phyloP scores from a whole-genome alignment of 768 basidiomycete genomes.

The Cystofilobasidium bisporidii region DNA sequence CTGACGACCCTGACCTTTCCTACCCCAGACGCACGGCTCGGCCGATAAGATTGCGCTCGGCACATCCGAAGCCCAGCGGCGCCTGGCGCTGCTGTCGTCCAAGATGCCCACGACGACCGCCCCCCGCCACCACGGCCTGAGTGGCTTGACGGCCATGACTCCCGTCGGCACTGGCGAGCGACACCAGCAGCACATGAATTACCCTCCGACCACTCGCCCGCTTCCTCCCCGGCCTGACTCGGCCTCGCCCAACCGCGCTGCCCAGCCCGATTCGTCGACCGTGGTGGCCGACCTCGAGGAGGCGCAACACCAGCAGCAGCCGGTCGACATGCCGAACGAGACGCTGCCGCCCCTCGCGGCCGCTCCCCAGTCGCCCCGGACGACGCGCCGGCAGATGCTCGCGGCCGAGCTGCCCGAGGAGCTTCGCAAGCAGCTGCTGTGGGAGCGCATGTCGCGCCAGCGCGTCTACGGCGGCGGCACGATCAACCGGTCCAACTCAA shows the following conservation, averaged over 20 bases:
- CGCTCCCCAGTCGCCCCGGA: slow-evolving; percentile 69
- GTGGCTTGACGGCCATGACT: slow-evolving; percentile 16
- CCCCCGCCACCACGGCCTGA: slow-evolving; percentile 8
- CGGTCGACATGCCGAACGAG: slow-evolving; percentile 34
- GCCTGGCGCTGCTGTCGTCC: slow-evolving; percentile 10
- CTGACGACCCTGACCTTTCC: neutral
- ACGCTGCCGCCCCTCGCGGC: slow-evolving; percentile 33
- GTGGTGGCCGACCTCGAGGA: neutral
- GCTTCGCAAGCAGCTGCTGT: slow-evolving; percentile 65
- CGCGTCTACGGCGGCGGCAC: slow-evolving; percentile 29
- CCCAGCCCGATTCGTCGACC: no score
- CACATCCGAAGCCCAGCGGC: slow-evolving; percentile 27
- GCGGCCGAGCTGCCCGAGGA: slow-evolving; percentile 76
- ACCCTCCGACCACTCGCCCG: slow-evolving; percentile 18
- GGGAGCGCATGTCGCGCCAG: slow-evolving; percentile 47
- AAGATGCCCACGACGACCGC: slow-evolving; percentile 8
- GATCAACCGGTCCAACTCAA: slow-evolving; percentile 11
- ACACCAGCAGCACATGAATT: slow-evolving; percentile 2
- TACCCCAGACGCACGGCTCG: slow-evolving; percentile 2
- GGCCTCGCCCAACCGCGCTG: no score
- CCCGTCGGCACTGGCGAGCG: neutral
- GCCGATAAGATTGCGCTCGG: slow-evolving; percentile 18
- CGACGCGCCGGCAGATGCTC: slow-evolving; percentile 74
- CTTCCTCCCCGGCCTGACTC: slow-evolving; percentile 20
- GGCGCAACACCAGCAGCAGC: slow-evolving; percentile 53